Evolutionary conservation across 2,329 filamentous ascomycete species (phyloP).

Genomic region (Alternaria longipes): DNA sequence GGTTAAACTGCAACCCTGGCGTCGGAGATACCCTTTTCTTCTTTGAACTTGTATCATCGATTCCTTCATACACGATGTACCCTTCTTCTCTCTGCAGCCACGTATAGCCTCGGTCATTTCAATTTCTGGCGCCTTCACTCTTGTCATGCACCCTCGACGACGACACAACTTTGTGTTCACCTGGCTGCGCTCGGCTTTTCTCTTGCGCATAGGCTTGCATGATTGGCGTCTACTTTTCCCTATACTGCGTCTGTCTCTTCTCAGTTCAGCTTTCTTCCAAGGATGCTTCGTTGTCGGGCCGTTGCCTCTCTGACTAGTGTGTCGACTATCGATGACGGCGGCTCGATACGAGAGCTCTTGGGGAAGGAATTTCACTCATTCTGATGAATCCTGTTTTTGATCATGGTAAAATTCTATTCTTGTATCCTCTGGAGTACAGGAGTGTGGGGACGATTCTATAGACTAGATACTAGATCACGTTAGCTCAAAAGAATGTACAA

Average conservation of each 20-base stretch:
- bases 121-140: constrained; percentile 1
- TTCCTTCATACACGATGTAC: background rate
- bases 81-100: background rate
- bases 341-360: constrained; percentile 13
- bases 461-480: constrained; percentile 7
- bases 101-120: background rate
- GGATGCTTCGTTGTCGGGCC: constrained; percentile 2
- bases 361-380: constrained; percentile 19
- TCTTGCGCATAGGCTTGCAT: constrained; percentile 18
- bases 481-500: constrained; percentile 3
- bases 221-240: constrained; percentile 12
- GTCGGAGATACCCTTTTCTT: constrained; percentile 20
- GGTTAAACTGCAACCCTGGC: constrained; percentile 19
- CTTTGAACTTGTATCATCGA: constrained; percentile 6
- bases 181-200: background rate
- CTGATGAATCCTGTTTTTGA: constrained; percentile 3
- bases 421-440: constrained; percentile 5
- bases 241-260: constrained; percentile 5
- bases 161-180: constrained; percentile 12
- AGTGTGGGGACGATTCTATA: constrained; percentile 2
- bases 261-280: constrained; percentile 2
- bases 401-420: constrained; percentile 12
- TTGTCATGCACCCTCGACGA: constrained; percentile 7
- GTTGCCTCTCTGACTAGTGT: constrained; percentile 17
- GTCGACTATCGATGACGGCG: constrained; percentile 18